These are phyloP conservation scores for Verticillium alfalfae DNA, from an alignment of 2,329 filamentous ascomycete species.

Conservation along the genomic window DNA sequence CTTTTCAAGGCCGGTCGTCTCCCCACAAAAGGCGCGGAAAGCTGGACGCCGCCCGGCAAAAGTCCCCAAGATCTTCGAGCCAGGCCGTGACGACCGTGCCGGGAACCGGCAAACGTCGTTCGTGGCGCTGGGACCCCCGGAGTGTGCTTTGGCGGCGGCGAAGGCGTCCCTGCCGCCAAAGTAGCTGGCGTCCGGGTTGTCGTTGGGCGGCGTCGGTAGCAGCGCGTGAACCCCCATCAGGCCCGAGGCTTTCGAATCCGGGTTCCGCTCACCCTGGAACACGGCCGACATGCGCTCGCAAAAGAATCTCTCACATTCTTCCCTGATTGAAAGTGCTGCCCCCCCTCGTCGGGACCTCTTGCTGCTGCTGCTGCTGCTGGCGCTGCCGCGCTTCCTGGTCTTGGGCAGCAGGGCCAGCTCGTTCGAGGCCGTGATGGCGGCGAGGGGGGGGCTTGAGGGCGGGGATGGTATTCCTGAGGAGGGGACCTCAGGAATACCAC, in stretches of 20 bases:
- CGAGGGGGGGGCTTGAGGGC: constrained; percentile 84
- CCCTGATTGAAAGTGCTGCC: constrained; percentile 94
- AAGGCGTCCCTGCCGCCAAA: constrained; percentile 8
- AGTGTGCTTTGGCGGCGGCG: background rate
- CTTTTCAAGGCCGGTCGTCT: constrained; percentile 61
- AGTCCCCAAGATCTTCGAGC: constrained; percentile 84
- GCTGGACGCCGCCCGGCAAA: constrained; percentile 76
- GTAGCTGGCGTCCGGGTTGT: constrained; percentile 30
- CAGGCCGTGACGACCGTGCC: constrained; percentile 48
- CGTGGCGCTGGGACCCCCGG: constrained; percentile 14
- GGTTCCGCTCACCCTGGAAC: constrained; percentile 93
- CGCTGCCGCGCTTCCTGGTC: constrained; percentile 27
- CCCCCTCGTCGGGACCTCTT: constrained; percentile 64
- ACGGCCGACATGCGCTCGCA: constrained; percentile 89
- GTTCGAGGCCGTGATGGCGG: constrained; percentile 63
- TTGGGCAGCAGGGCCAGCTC: constrained; percentile 61
- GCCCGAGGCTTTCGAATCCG: constrained; percentile 73
- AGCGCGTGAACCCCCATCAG: constrained; percentile 68
- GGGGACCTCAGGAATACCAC: constrained; percentile 93
- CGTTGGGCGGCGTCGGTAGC: constrained; percentile 49
- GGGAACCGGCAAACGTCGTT: constrained; percentile 4
- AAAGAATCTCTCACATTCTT: constrained; percentile 99
- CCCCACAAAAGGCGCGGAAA: constrained; percentile 90
- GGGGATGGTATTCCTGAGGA: constrained; percentile 80
- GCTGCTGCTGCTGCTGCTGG: constrained; percentile 25